Evolutionary conservation across 768 basidiomycete species (phyloP), one percentile per base, ranked within the genome.

Genomic region (Russula vinacea): DNA sequence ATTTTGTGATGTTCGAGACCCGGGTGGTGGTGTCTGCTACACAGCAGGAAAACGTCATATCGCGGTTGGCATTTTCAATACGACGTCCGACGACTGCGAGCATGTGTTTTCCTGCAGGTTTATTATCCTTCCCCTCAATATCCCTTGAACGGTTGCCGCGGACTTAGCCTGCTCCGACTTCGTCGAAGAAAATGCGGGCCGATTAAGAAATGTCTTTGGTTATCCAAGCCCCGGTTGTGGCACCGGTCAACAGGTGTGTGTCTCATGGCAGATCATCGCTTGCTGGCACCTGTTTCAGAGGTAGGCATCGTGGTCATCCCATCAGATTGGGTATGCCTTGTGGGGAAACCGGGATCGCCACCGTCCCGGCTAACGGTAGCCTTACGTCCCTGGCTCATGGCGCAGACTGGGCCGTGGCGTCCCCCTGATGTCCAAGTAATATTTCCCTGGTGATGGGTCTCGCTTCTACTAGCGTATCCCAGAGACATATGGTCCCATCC

Each of bases 1-100:
- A 47, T 47, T n/a, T 58, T 37, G 44, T 64, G 58, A 56, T 56
- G 64, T 56, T 60, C 64, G 55, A 65, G 64, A 52, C 54, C 19
- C 59, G n/a, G 39, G 24, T 19, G 39, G 24, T 19, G 17, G 40
- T 61, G 44, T 56, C 40, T 56, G 52, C 17, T 50, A n/a, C 24
- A 14, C 45, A 19, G 24, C 47, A 56, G 13, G 16, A 52, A 62
- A 61, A 65, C 64, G 64, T 65, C 64, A 65, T 65, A 49, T 26
- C 7, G n/a, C 40, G 5, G 51, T 26, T 32, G 39, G 54, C 39
- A 35, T 40, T 37, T 59, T 40, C 54, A 60, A 24, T 40, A 35
- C 49, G 37, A 40, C 19, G 22, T 40, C 44, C 49, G 37, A 40
- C 19, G 22, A 22, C 52, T 29, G 26, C 40, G 8, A 61, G 47